Conservation (phyloP, 2,329 filamentous ascomycete genomes). For the Drechslerella stenobrocha region DNA sequence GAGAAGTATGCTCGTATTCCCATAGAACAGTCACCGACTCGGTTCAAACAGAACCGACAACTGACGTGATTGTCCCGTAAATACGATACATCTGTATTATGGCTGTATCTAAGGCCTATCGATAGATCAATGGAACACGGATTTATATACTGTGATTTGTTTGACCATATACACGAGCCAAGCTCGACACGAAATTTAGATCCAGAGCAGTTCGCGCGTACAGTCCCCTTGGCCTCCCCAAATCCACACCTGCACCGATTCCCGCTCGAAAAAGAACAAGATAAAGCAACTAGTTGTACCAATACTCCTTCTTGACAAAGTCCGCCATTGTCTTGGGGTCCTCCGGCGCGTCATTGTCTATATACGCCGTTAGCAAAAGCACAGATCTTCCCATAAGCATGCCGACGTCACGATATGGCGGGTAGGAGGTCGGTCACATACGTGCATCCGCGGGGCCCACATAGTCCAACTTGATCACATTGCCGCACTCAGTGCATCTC, state of each 20-base stretch:
- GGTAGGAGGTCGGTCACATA: conserved; percentile 58
- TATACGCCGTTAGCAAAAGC: conserved; percentile 3
- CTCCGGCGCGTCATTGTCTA: conserved; percentile 61
- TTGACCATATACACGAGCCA: conserved; percentile 27
- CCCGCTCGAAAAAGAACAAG: conserved; percentile 35
- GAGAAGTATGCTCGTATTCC: conserved; percentile 48
- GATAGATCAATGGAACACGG: background rate
- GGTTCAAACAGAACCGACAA: conserved; percentile 8
- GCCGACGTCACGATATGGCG: conserved; percentile 7
- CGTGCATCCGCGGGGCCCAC: conserved; percentile 77
- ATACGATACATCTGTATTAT: conserved; percentile 41
- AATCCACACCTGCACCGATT: background rate
- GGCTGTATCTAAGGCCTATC: background rate
- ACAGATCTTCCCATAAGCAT: conserved; percentile 25
- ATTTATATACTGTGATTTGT: conserved; percentile 29
- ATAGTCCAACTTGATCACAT: conserved; percentile 97
- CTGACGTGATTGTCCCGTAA: conserved; percentile 49
- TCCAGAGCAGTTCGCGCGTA: conserved; percentile 11
- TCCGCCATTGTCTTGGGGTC: conserved; percentile 97
- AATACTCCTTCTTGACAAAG: conserved; percentile 93
- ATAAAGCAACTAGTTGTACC: conserved; percentile 60
- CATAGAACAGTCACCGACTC: conserved; percentile 49
- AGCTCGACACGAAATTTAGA: conserved; percentile 18
- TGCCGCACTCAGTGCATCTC: conserved; percentile 95
- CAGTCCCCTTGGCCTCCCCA: conserved; percentile 3